Evolutionary conservation across 2,329 filamentous ascomycete species (phyloP), one percentile per base, ranked within the genome.

Genomic region (Colletotrichum acutatum): DNA sequence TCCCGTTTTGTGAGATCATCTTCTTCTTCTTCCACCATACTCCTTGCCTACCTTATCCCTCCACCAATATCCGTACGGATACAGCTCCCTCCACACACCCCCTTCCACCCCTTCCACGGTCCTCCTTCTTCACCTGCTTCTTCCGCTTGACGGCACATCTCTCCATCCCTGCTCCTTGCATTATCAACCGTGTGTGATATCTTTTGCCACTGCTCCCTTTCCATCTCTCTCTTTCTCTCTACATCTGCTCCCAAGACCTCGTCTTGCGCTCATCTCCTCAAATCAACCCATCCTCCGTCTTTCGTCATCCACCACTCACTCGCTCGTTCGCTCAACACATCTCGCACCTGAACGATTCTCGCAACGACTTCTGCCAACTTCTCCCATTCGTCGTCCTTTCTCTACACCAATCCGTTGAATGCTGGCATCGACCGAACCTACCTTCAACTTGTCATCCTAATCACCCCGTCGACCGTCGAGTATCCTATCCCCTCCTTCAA

Each of bases 351-450:
- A 54, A 59, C 70, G 42, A 70, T 32, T n/a, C 30, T n/a, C 28
- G n/a, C 30, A 60, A 28, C 70, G 46, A 57, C 32, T 30, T 54
- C 42, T 19, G 59, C 32, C 60, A 26, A 26, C 8, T 60, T 28
- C 28, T 22, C 46, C 68, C 56, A 24, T 54, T 59, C 46, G 26
- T 57, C 46, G 28, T 49, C 32, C 16, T n/a, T 14, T 60, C 26
- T 24, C 42, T 67, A 52, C n/a, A 9, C 61, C 11, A n/a, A 52
- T 26, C 53, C 46, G 46, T 72, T 70, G 70, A 70, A 70, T 66
- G 70, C 70, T 72, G 70, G 66, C 66, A 66, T 72, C 66, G n/a
- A 70, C 56, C 56, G 62, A 61, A 52, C 53, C 28, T 37, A 65
- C 16, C 30, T 57, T 42, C 66, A 60, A 70, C 42, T 7, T 34